These are phyloP conservation scores for Lactarius deliciosus DNA, from an alignment of 768 basidiomycete genomes.

Conservation along the genomic window DNA sequence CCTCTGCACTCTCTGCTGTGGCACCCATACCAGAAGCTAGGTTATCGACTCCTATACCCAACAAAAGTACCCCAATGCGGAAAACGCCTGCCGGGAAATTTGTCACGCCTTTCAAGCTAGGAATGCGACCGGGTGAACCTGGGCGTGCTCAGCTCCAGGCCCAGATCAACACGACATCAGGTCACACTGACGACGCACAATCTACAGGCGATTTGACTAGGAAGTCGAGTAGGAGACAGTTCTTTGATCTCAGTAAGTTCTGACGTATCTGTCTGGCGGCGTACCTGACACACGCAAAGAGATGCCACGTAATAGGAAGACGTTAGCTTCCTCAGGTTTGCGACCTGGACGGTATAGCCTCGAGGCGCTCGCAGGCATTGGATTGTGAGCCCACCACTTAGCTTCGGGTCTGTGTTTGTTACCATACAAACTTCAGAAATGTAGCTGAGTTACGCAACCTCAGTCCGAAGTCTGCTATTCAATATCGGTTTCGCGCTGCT, in stretches of 20 bases:
- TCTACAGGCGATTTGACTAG: neutral
- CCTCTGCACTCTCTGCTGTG: neutral
- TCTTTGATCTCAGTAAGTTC: conserved; percentile 27
- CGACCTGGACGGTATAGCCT: conserved; percentile 47
- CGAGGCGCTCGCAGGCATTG: conserved; percentile 48
- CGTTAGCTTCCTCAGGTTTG: conserved; percentile 51
- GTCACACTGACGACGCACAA: neutral
- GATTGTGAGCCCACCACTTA: conserved; percentile 43
- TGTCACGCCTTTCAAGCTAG: conserved; percentile 58
- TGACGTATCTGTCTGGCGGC: neutral
- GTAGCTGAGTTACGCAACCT: conserved; percentile 20
- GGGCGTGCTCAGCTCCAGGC: conserved; percentile 35
- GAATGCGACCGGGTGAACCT: conserved; percentile 47
- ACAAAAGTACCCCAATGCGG: conserved; percentile 13
- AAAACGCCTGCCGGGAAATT: conserved; percentile 40
- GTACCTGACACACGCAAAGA: neutral
- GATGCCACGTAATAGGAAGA: conserved; percentile 39
- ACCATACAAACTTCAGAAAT: conserved; percentile 20
- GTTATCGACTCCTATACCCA: conserved; percentile 17
- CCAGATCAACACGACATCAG: neutral
- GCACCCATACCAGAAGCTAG: conserved; percentile 4
- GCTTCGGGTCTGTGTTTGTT: neutral
- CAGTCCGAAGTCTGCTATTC: conserved; percentile 21
- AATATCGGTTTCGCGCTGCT: conserved; percentile 6
- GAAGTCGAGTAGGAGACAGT: conserved; percentile 6